Base-by-base conservation (phyloP, 257 asterid genomes). In the Scutellaria barbata region DNA sequence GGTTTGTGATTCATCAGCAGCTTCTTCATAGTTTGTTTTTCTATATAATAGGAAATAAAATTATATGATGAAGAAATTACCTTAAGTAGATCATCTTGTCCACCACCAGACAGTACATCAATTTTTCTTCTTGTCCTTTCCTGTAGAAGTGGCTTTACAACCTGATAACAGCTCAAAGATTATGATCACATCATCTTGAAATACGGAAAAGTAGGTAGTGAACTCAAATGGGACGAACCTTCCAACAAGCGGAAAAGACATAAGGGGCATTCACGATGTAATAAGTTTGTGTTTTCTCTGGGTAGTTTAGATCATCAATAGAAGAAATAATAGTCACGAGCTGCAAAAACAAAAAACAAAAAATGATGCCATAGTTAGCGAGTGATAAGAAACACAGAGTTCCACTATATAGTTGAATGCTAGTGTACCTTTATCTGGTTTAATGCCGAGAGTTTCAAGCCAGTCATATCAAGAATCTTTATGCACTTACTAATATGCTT, bases 221-320 rank as follows among this genome's bases (percentile, higher is more conserved):
- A 74, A 3, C 22, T 40, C 55, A 18, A 65, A 53, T 25, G 60
- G 52, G 57, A 78, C 83, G 10, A 75, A 89, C 96, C 94, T 87
- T 89, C 96, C 96, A 87, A 74, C 95, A 86, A 57, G 90, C 90
- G 7, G 95, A 86, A 76, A 87, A 90, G 56, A 88, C 80, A 50
- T 86, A 86, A 0, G 94, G 96, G 35, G 88, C 85, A 52, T 87
- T 89, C 61, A 89, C 96, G 61, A 89, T 84, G 84, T 89, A 87
- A 77, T 87, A 89, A 63, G 94, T 83, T 60, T 53, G 77, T 47
- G 93, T 88, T 73, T 85, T 90, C 83, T 90, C 95, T 0, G 96
- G 96, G 82, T 90, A 90, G 83, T 88, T 90, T 74, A 88, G 84
- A 74, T 88, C 95, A 72, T 88, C 96, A 18, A 89, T 84, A 5